Base-by-base conservation (phyloP, 441 rosid genomes). In the California macrophylla region DNA sequence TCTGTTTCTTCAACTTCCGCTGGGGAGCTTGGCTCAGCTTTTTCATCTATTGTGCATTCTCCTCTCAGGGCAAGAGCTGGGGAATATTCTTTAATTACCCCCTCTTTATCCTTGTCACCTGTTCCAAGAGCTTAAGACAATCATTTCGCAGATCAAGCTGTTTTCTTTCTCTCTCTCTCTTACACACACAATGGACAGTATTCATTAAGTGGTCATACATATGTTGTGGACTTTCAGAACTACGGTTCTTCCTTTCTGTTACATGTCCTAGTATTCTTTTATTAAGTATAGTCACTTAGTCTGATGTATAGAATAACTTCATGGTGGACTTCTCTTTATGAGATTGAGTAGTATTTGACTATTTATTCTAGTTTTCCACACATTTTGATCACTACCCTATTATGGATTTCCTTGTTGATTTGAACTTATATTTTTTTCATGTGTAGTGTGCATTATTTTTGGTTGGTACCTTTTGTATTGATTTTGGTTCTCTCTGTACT, bases 101-200 rank as follows among this genome's bases (percentile, higher is more conserved):
- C 26, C 52, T 36, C 26, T 61, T 36, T 68, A 36, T 40, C 42
- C 2, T 67, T 36, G 24, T 72, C 67, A 69, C 78, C 81, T 72
- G 80, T 71, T 72, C 15, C 63, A 36, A 30, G 67, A 71, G 74
- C 69, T 15, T 47, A 64, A 40, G 30, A 10, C 65, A 45, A 15
- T 71, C 34, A 68, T 42, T 26, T 3, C 13, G 18, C 66, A 26
- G 38, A 62, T 62, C 34, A 24, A 6, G 4, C 18, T 40, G 47
- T 13, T 40, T n/a, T 12, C 12, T 40, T 20, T 45, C 52, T 45
- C 18, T 36, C 42, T 9, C 36, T 32, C 36, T 2, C 36, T 2
- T 13, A 36, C 42, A 9, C 42, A 45, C 4, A 45, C 52, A 45
- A 13, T 15, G 52, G 42, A 13, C 52, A 45, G 15, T 45, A 45